These are phyloP conservation scores for Cryptococcus hybrid DNA, from an alignment of 1,284 basidiomycete genomes.

Conservation along the genomic window DNA sequence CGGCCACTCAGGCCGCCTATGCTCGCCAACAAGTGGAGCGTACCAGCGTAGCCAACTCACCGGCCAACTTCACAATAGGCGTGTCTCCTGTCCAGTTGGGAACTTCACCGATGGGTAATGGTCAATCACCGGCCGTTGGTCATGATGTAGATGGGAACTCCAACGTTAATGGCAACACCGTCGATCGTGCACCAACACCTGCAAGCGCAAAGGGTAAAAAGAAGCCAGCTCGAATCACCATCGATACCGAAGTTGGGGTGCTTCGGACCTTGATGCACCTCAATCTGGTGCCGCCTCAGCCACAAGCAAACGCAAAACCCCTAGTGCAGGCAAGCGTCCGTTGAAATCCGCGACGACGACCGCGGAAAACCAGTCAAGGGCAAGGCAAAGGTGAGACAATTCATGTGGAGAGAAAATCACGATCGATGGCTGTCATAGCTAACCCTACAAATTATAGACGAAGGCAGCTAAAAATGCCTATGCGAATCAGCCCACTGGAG, in stretches of 20 bases:
- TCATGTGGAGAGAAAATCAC: background rate
- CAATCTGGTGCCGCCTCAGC: conserved; percentile 3
- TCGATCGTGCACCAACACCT: conserved; percentile 6
- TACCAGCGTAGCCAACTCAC: conserved; percentile 13
- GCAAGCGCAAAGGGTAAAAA: conserved; percentile 6
- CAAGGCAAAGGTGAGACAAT: background rate
- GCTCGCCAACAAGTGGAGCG: conserved; percentile 16
- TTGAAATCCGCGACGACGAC: background rate
- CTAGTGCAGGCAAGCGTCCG: background rate
- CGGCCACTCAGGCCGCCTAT: conserved; percentile 20
- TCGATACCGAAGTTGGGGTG: conserved; percentile 11
- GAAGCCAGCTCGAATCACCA: conserved; percentile 4
- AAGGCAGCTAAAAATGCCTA: conserved; percentile 3
- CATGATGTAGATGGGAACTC: background rate
- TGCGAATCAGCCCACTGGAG: background rate
- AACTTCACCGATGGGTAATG: conserved; percentile 8
- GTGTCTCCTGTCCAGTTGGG: conserved; percentile 21
- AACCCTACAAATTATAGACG: background rate
- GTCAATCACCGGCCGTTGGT: conserved; percentile 9
- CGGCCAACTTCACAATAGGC: conserved; percentile 11
- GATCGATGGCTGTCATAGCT: conserved; percentile 2
- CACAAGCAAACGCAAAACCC: conserved; percentile 6
- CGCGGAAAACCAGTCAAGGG: conserved; percentile 3
- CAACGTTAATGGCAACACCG: conserved; percentile 3
- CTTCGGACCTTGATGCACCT: conserved; percentile 5